Evolutionary conservation across 306 rosid species (phyloP).

Genomic region (Boehmeria nivea): DNA sequence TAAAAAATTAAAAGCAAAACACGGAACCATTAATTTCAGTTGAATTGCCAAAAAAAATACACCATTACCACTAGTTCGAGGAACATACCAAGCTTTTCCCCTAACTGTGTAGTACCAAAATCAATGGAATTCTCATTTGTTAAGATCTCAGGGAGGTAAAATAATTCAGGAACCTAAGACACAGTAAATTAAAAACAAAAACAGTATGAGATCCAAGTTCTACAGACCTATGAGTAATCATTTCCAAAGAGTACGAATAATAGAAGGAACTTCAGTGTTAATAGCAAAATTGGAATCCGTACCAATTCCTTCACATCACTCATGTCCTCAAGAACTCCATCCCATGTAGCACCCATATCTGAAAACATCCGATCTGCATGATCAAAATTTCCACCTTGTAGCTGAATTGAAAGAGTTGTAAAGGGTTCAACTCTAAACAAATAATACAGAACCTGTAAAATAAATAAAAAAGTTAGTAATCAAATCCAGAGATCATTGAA

Average conservation of each 20-base stretch:
- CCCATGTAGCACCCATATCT: slow-evolving; percentile 87
- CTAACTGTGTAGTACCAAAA: slow-evolving; percentile 92
- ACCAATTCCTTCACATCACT: slow-evolving; percentile 99
- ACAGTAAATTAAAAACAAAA: slow-evolving; percentile 6
- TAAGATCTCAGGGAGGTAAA: slow-evolving; percentile 90
- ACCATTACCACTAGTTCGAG: slow-evolving; percentile 20
- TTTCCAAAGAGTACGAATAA: background rate
- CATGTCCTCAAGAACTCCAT: slow-evolving; percentile 95
- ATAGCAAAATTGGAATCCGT: slow-evolving; percentile 23
- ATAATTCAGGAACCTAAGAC: slow-evolving; percentile 89
- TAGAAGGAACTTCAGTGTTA: slow-evolving; percentile 4
- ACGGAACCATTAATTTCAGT: slow-evolving; percentile 23
- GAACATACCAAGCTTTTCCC: slow-evolving; percentile 79
- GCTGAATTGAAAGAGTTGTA: slow-evolving; percentile 87
- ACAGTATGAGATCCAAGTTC: slow-evolving; percentile 5
- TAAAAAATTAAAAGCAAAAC: slow-evolving; percentile 31
- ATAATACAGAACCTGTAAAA: slow-evolving; percentile 83
- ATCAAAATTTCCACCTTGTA: slow-evolving; percentile 98
- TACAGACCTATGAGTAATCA: slow-evolving; percentile 15
- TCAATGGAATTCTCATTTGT: slow-evolving; percentile 90
- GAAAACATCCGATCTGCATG: slow-evolving; percentile 98
- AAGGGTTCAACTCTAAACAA: slow-evolving; percentile 96
- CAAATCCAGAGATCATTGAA: slow-evolving; percentile 6
- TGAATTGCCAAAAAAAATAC: slow-evolving; percentile 7
- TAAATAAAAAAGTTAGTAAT: background rate